Conservation (phyloP, 2,329 filamentous ascomycete species). For the Endoconidiophora polonica region DNA sequence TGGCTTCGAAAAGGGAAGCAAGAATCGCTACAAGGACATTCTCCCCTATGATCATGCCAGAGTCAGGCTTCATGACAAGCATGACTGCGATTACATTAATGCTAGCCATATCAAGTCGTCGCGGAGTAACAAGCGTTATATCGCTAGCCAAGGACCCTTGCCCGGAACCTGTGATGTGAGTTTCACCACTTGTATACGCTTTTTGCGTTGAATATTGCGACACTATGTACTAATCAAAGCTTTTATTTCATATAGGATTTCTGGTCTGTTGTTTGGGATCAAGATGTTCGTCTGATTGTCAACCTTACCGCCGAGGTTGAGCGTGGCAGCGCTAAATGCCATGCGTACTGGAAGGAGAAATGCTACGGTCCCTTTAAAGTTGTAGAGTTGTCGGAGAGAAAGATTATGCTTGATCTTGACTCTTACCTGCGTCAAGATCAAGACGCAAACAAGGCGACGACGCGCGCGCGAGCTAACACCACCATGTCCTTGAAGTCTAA, state of each 20-base stretch:
- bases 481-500: slow-evolving; percentile 13
- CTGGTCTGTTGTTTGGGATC: slow-evolving; percentile 95
- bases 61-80: slow-evolving; percentile 57
- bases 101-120: slow-evolving; percentile 71
- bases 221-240: slow-evolving; percentile 17
- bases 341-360: slow-evolving; percentile 74
- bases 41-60: slow-evolving; percentile 88
- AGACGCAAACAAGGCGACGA: slow-evolving; percentile 21
- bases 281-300: slow-evolving; percentile 85
- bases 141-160: slow-evolving; percentile 85
- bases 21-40: slow-evolving; percentile 97
- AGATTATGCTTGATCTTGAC: slow-evolving; percentile 58
- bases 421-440: neutral
- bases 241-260: slow-evolving; percentile 50
- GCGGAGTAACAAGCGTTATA: slow-evolving; percentile 79
- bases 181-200: neutral
- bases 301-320: slow-evolving; percentile 94
- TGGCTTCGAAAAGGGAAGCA: slow-evolving; percentile 83
- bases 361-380: slow-evolving; percentile 66
- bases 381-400: slow-evolving; percentile 64
- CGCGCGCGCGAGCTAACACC: slow-evolving; percentile 25
- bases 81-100: slow-evolving; percentile 83
- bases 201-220: neutral
- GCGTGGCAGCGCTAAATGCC: slow-evolving; percentile 84
- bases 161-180: slow-evolving; percentile 80